These are phyloP conservation scores for Xylaria sp. DNA, from an alignment of 2,329 filamentous ascomycete species.

Conservation along the genomic window DNA sequence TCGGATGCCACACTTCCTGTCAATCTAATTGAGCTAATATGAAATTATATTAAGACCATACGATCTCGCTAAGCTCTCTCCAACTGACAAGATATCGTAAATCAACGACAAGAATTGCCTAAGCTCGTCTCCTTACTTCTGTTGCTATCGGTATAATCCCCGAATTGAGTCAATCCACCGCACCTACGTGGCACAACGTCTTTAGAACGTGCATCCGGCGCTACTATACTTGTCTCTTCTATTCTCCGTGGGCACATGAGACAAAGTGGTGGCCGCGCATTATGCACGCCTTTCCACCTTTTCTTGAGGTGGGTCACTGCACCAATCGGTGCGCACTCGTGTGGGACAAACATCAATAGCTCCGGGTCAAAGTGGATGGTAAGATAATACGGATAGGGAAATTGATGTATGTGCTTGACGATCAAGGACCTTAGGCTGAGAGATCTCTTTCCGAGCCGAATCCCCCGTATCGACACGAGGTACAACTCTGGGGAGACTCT, in stretches of 20 bases:
- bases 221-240: slow-evolving; percentile 20
- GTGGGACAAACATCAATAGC: slow-evolving; percentile 27
- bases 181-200: slow-evolving; percentile 16
- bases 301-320: slow-evolving; percentile 14
- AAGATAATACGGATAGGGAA: neutral
- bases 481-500: neutral
- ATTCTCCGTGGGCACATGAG: slow-evolving; percentile 26
- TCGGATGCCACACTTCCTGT: neutral
- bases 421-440: neutral
- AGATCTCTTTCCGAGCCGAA: neutral
- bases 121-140: neutral
- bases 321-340: slow-evolving; percentile 7
- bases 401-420: neutral
- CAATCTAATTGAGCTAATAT: neutral
- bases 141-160: slow-evolving; percentile 12
- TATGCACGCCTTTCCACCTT: neutral
- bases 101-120: neutral
- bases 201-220: neutral
- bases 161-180: slow-evolving; percentile 20
- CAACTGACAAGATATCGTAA: neutral
- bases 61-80: neutral
- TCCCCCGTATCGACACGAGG: neutral
- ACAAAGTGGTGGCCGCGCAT: slow-evolving; percentile 9
- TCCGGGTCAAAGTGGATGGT: neutral
- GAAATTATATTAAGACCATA: neutral